A percentile compares a stretch with the other conserved stretches of the same genome.
Conservation (phyloP, 2,329 filamentous ascomycete species). For the Botrytis elliptica region DNA sequence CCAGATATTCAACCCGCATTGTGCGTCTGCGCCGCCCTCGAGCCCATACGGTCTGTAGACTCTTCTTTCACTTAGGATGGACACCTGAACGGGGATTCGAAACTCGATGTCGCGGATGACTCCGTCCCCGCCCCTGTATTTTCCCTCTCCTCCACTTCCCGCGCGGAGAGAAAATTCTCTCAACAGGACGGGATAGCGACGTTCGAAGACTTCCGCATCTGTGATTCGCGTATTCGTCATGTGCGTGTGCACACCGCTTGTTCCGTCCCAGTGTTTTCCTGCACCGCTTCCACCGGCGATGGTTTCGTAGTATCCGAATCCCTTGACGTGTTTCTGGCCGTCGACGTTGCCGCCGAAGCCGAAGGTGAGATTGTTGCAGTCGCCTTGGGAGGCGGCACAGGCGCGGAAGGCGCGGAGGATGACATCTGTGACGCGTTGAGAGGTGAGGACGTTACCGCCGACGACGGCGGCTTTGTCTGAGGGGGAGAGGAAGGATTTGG, state of each 20-base stretch:
- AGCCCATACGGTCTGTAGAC: slow-evolving; percentile 80
- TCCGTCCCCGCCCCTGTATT: slow-evolving; percentile 69
- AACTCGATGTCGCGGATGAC: slow-evolving; percentile 80
- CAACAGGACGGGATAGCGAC: slow-evolving; percentile 70
- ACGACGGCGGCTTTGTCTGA: slow-evolving; percentile 77
- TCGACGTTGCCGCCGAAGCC: slow-evolving; percentile 70
- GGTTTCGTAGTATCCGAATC: slow-evolving; percentile 86
- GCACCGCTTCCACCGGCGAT: slow-evolving; percentile 77
- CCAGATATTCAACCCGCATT: slow-evolving; percentile 85
- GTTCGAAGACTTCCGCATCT: slow-evolving; percentile 74
- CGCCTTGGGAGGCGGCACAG: slow-evolving; percentile 75
- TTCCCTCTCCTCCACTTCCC: slow-evolving; percentile 62
- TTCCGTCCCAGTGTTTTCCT: slow-evolving; percentile 69
- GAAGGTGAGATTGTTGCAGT: slow-evolving; percentile 83
- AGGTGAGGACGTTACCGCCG: slow-evolving; percentile 78
- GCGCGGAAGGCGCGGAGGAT: slow-evolving; percentile 78
- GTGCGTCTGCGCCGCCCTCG: slow-evolving; percentile 75
- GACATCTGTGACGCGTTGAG: slow-evolving; percentile 79
- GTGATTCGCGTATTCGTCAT: slow-evolving; percentile 86
- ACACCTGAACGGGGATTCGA: slow-evolving; percentile 72
- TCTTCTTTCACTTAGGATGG: slow-evolving; percentile 73
- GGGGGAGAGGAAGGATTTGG: slow-evolving; percentile 70
- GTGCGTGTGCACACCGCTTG: slow-evolving; percentile 71
- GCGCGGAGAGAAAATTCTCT: slow-evolving; percentile 64
- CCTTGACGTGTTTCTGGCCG: slow-evolving; percentile 59